Evolutionary conservation across 768 basidiomycete genomes (phyloP).

Genomic region (Steccherinum ochraceum): DNA sequence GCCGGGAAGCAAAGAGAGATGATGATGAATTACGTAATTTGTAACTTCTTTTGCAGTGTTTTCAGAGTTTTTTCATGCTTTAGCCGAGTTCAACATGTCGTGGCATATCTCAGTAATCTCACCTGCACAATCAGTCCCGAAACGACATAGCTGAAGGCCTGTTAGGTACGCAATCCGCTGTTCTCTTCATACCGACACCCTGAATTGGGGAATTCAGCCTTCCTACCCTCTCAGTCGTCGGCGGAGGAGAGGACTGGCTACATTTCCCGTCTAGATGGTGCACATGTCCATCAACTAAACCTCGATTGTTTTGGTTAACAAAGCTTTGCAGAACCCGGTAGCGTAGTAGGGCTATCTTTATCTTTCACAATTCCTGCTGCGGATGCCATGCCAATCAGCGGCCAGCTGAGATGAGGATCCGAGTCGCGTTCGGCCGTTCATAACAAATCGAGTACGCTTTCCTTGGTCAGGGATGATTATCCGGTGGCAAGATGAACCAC

Average conservation of each 20-base stretch:
- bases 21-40: too few relatives aligned
- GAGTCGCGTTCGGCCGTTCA: too few relatives aligned
- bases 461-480: background rate
- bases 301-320: too few relatives aligned
- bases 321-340: too few relatives aligned
- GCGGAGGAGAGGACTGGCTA: background rate
- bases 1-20: too few relatives aligned
- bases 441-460: too few relatives aligned
- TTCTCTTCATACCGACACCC: background rate
- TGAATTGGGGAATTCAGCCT: background rate
- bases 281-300: too few relatives aligned
- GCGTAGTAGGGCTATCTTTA: too few relatives aligned
- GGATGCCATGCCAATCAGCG: too few relatives aligned
- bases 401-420: too few relatives aligned
- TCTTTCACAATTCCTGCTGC: too few relatives aligned
- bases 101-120: background rate
- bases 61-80: background rate
- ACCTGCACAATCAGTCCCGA: background rate
- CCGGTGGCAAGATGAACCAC: background rate
- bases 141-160: background rate
- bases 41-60: background rate
- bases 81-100: background rate
- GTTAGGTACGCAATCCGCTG: background rate
- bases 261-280: too few relatives aligned
- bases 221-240: background rate